A percentile compares a stretch with the other conserved stretches of the same genome.
Evolutionary conservation across 306 rosid genomes (phyloP).

Genomic region (Prunus mongolica): DNA sequence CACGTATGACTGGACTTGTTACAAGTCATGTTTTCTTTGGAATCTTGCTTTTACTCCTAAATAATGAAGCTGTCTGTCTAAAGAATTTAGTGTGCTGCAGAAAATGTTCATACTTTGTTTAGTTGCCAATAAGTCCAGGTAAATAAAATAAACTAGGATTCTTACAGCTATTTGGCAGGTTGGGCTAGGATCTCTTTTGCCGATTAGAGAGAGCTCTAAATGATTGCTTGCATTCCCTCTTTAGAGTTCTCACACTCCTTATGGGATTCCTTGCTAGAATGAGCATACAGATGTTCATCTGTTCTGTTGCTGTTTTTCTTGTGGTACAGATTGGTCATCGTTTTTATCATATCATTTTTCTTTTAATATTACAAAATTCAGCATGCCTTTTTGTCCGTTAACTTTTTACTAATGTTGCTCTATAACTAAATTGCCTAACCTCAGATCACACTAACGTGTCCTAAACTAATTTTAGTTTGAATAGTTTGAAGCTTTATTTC

Average conservation of each 20-base stretch:
- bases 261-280: not conserved
- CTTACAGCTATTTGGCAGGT: not conserved
- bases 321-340: not conserved
- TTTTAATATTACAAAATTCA: not conserved
- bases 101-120: not conserved
- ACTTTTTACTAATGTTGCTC: too few species aligned
- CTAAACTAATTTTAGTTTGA: too few species aligned
- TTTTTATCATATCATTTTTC: not conserved
- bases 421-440: too few species aligned
- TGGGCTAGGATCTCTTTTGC: not conserved
- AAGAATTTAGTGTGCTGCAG: not conserved
- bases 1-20: not conserved
- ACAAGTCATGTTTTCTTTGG: not conserved
- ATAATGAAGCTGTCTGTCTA: not conserved
- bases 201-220: not conserved
- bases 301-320: not conserved
- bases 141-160: not conserved
- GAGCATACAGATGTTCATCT: not conserved
- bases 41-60: not conserved
- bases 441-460: too few species aligned
- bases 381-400: not conserved
- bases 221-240: not conserved
- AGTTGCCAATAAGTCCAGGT: not conserved
- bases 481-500: too few species aligned
- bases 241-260: not conserved